phyloP scores from a whole-genome alignment of 176 grass and related monocot genomes.

The Triticum timopheevii region DNA sequence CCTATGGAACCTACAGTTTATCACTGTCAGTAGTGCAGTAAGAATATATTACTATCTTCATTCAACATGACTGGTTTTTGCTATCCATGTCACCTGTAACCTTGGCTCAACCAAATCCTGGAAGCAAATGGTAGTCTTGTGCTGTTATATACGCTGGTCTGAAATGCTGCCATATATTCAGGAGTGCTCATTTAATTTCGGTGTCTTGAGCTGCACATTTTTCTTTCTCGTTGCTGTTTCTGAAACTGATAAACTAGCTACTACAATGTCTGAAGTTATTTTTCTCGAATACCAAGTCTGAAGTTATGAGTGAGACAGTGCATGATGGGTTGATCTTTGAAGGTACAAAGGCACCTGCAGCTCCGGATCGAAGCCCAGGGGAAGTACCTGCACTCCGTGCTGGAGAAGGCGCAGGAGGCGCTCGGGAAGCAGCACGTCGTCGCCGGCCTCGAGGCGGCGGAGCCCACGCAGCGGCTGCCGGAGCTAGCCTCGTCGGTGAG shows the following conservation, averaged over 20 bases:
- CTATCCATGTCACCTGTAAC: not conserved
- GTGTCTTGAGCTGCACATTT: not conserved
- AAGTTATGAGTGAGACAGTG: not conserved
- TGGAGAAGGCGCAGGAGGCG: constrained; percentile 93
- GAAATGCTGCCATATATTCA: not conserved
- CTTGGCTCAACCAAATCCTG: not conserved
- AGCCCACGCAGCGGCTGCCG: not conserved
- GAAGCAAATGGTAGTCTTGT: not conserved
- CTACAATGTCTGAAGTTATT: not conserved
- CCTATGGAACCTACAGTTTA: not conserved
- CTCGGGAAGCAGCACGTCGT: constrained; percentile 58
- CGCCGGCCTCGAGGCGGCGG: not conserved
- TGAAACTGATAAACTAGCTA: not conserved
- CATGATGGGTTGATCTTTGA: not conserved
- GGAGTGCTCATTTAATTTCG: not conserved
- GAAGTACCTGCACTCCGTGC: constrained; percentile 89
- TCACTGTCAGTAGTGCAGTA: not conserved
- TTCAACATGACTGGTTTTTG: not conserved
- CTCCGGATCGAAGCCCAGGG: constrained; percentile 96
- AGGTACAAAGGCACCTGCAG: constrained; percentile 95
- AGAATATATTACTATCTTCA: not conserved
- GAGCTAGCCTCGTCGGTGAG: constrained; percentile 48
- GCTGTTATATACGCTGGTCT: not conserved
- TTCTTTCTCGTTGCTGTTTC: not conserved
- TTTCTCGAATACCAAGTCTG: not conserved